phyloP scores from a whole-genome alignment of 2,329 filamentous ascomycete genomes.

The Cercospora canescens region DNA sequence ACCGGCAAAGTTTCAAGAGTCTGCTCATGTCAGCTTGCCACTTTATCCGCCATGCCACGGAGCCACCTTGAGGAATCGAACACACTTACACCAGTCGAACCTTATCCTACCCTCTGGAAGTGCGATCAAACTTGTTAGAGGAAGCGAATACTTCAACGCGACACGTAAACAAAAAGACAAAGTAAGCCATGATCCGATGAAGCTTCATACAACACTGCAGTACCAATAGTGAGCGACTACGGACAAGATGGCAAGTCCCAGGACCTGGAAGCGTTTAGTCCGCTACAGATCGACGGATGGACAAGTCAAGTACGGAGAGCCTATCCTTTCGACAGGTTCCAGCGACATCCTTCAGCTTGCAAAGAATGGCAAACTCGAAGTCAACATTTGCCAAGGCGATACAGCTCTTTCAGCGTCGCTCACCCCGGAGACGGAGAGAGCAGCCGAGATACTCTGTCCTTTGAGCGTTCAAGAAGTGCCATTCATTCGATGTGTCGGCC shows the following conservation, averaged over 20 bases:
- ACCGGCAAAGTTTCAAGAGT: background rate
- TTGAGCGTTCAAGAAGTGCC: conserved; percentile 53
- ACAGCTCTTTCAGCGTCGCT: conserved; percentile 47
- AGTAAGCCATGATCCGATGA: background rate
- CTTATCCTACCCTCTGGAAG: background rate
- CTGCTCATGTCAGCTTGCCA: background rate
- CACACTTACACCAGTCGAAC: background rate
- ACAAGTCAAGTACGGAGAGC: conserved; percentile 70
- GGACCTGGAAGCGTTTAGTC: conserved; percentile 60
- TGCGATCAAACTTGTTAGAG: background rate
- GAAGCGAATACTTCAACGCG: background rate
- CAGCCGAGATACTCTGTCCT: conserved; percentile 56
- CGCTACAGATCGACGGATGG: conserved; percentile 70
- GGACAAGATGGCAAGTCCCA: background rate
- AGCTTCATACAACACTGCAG: background rate
- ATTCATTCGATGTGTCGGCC: conserved; percentile 58
- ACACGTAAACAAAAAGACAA: background rate
- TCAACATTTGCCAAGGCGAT: conserved; percentile 52
- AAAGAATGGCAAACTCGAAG: conserved; percentile 40
- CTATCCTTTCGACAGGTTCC: conserved; percentile 49
- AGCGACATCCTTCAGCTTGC: conserved; percentile 29
- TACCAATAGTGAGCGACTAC: background rate
- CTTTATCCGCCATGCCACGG: background rate
- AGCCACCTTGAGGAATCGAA: background rate
- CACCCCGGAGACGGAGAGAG: conserved; percentile 54